These are phyloP conservation scores for Xanthoconium purpureum DNA, from an alignment of 768 basidiomycete species.

Conservation along the genomic window DNA sequence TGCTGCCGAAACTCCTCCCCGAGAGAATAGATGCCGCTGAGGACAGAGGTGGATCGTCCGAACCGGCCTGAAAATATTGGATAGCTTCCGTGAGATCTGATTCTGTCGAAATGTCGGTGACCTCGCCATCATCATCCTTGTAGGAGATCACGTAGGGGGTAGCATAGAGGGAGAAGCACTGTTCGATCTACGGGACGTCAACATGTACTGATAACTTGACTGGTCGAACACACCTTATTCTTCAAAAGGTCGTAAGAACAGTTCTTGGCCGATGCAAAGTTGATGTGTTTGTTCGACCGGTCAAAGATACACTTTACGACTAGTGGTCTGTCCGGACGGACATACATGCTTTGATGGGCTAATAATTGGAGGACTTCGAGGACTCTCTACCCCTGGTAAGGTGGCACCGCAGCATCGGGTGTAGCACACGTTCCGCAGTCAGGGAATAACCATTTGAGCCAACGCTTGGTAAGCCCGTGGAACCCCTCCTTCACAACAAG, in stretches of 20 bases:
- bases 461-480: too few species aligned
- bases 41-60: constrained; percentile 67
- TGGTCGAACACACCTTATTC: constrained; percentile 54
- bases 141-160: constrained; percentile 74
- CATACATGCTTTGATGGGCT: constrained; percentile 27
- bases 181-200: constrained; percentile 60
- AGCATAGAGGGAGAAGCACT: constrained; percentile 73
- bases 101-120: constrained; percentile 65
- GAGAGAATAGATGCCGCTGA: constrained; percentile 75
- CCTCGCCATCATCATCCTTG: constrained; percentile 86
- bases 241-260: constrained; percentile 76
- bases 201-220: neutral
- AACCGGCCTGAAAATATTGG: constrained; percentile 75
- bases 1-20: constrained; percentile 55
- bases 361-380: constrained; percentile 4
- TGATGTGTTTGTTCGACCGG: constrained; percentile 68
- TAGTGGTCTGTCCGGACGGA: constrained; percentile 71
- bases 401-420: constrained; percentile 9
- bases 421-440: constrained; percentile 28
- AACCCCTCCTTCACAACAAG: neutral
- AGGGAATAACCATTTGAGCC: too few species aligned
- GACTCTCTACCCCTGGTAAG: neutral
- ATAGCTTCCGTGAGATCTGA: constrained; percentile 83
- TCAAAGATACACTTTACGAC: constrained; percentile 84
- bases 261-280: constrained; percentile 73